phyloP scores from a whole-genome alignment of 805 yeast species.

The Starmera dryadoides region DNA sequence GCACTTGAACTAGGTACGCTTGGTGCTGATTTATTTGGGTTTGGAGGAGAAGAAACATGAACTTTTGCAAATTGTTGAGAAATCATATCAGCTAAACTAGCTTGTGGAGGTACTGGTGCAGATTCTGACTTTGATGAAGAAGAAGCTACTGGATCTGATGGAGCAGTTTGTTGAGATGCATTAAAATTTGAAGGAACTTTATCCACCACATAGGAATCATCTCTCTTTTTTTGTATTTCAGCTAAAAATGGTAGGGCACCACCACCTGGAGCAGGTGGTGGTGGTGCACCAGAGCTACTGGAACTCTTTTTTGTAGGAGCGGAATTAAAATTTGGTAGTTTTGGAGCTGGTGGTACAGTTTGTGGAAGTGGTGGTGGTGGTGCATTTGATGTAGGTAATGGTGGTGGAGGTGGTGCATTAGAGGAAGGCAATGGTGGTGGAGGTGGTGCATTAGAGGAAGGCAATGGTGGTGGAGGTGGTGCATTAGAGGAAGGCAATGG shows the following conservation, averaged over 20 bases:
- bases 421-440: conserved; percentile 8
- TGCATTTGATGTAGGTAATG: conserved; percentile 12
- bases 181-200: conserved; percentile 19
- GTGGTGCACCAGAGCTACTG: conserved; percentile 17
- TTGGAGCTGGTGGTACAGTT: conserved; percentile 11
- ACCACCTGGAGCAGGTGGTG: conserved; percentile 17
- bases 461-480: conserved; percentile 18
- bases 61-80: conserved; percentile 1
- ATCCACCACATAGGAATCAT: conserved; percentile 44
- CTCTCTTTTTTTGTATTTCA: conserved; percentile 48
- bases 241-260: conserved; percentile 52
- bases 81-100: conserved; percentile 1
- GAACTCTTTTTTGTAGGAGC: conserved; percentile 14
- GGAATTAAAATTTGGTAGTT: not conserved
- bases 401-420: conserved; percentile 15
- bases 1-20: not conserved
- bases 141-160: conserved; percentile 9
- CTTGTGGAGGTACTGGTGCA: conserved; percentile 17
- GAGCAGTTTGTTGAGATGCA: conserved; percentile 14
- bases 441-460: conserved; percentile 12
- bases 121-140: conserved; percentile 13
- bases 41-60: conserved; percentile 13
- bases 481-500: conserved; percentile 13
- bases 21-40: conserved; percentile 5
- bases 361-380: conserved; percentile 16